A percentile compares a stretch with the other conserved stretches of the same genome.
These are phyloP conservation scores for Pseudogymnoascus sp. DNA, from an alignment of 2,329 filamentous ascomycete genomes.

Conservation along the genomic window DNA sequence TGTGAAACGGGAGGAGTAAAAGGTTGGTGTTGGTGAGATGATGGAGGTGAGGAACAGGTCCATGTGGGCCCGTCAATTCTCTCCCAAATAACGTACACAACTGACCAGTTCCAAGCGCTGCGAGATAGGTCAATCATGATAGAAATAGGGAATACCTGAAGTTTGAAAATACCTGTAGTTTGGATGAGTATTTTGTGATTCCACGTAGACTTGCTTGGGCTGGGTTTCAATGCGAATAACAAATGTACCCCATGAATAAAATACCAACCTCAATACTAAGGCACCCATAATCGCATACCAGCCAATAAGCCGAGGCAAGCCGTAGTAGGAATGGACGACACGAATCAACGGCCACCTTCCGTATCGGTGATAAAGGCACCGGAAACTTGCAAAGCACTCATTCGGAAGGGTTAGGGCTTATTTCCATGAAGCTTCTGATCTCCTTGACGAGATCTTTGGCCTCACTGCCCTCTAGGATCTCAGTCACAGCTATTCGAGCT, in stretches of 20 bases:
- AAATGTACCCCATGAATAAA: background rate
- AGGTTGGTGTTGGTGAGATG: background rate
- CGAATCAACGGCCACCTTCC: background rate
- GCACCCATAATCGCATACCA: background rate
- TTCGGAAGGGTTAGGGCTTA: background rate
- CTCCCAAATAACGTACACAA: background rate
- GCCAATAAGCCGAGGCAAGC: slow-evolving; percentile 1
- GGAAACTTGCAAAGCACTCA: background rate
- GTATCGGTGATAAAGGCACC: slow-evolving; percentile 6
- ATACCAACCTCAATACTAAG: background rate
- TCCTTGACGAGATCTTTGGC: slow-evolving; percentile 4
- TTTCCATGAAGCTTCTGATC: slow-evolving; percentile 10
- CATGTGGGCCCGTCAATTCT: background rate
- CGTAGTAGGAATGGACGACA: background rate
- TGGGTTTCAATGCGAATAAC: background rate
- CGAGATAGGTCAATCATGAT: background rate
- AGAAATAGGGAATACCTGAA: background rate
- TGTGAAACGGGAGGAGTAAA: background rate
- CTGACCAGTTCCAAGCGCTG: background rate
- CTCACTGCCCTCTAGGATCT: background rate
- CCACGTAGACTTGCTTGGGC: background rate
- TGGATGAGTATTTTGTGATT: background rate
- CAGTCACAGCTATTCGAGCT: background rate
- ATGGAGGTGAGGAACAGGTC: background rate
- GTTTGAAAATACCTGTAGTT: background rate